Evolutionary conservation across 768 basidiomycete genomes (phyloP).

Genomic region (Gautieria morchelliformis): DNA sequence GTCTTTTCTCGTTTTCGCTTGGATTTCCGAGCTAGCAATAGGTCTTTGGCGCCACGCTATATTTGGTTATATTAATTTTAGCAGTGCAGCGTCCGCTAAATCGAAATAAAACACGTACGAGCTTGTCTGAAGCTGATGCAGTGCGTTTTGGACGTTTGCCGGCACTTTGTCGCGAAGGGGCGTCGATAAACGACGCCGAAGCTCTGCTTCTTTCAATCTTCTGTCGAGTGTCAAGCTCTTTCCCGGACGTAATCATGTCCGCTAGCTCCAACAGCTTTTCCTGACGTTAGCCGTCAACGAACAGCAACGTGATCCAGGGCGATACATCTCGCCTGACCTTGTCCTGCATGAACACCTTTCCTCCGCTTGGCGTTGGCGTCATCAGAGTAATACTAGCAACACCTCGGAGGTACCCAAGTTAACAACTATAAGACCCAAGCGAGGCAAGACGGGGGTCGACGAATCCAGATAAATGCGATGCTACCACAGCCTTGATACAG

Average conservation of each 20-base stretch:
- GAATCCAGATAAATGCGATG: too few species aligned
- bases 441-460: too few species aligned
- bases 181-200: neutral
- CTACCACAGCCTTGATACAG: too few species aligned
- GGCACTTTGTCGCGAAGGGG: neutral
- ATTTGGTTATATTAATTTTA: neutral
- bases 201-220: constrained; percentile 6
- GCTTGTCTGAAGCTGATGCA: constrained; percentile 1
- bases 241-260: neutral
- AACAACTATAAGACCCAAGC: too few species aligned
- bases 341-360: constrained; percentile 5
- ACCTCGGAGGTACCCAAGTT: too few species aligned
- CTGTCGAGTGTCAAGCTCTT: neutral
- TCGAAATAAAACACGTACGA: neutral
- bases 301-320: neutral
- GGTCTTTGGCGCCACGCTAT: constrained; percentile 6
- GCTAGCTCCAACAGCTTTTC: neutral
- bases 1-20: constrained; percentile 4
- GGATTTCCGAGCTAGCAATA: constrained; percentile 3
- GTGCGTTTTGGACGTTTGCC: neutral
- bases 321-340: constrained; percentile 1
- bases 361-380: neutral
- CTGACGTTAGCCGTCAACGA: neutral
- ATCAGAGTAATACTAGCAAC: neutral
- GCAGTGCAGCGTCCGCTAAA: neutral